phyloP scores from a whole-genome alignment of 192 early-diverging fungal species.

The Geosiphon pyriformis region DNA sequence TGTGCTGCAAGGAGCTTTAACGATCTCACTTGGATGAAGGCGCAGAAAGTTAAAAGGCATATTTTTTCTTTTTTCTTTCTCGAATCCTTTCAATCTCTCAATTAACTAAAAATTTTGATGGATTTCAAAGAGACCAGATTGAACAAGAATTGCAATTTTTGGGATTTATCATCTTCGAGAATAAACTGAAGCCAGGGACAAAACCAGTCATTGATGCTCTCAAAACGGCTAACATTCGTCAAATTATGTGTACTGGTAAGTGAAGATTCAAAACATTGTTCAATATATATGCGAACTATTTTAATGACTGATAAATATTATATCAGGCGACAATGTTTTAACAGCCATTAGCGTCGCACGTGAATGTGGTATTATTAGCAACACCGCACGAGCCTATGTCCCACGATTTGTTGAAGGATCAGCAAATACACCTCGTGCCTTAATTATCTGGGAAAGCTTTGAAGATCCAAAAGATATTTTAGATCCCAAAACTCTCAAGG shows the following conservation, averaged over 20 bases:
- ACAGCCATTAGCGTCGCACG: conserved; percentile 92
- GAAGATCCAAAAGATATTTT: conserved; percentile 40
- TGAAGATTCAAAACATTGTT: neutral
- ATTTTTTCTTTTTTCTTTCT: conserved; percentile 3
- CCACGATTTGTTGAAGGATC: conserved; percentile 61
- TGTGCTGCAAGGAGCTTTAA: conserved; percentile 76
- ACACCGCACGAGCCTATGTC: conserved; percentile 67
- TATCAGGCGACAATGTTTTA: conserved; percentile 84
- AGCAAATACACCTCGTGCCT: conserved; percentile 44
- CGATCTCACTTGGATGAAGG: conserved; percentile 62
- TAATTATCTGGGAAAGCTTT: conserved; percentile 69
- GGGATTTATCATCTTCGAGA: conserved; percentile 98
- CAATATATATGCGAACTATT: neutral
- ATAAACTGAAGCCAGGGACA: conserved; percentile 92
- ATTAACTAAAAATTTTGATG: neutral
- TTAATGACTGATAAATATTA: neutral
- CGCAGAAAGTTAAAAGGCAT: conserved; percentile 66
- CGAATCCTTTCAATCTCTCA: neutral
- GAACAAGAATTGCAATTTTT: conserved; percentile 84
- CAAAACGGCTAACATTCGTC: conserved; percentile 77
- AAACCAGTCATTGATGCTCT: conserved; percentile 71
- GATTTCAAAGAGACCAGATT: conserved; percentile 66
- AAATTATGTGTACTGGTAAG: conserved; percentile 94
- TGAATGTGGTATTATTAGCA: conserved; percentile 87
- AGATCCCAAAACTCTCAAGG: conserved; percentile 42